Conservation (phyloP, 306 rosid genomes). For the Vigna nakashimae region DNA sequence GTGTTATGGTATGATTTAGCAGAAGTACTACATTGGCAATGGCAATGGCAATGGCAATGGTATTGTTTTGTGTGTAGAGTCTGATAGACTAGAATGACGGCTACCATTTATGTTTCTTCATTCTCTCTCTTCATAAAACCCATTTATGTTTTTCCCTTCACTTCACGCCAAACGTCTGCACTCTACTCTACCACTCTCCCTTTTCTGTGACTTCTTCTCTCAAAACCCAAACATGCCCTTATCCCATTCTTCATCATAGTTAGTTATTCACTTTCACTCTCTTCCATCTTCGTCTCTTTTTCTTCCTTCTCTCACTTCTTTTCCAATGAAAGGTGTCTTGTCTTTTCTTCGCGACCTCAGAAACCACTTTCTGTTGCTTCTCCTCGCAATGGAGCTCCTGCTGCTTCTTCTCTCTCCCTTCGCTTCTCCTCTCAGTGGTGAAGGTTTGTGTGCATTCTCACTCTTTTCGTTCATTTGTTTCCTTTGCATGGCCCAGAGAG, state of each 20-base stretch:
- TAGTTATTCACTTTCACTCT: neutral
- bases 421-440: neutral
- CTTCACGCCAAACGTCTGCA: slow-evolving; percentile 35
- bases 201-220: neutral
- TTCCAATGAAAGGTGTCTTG: neutral
- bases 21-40: too few species aligned
- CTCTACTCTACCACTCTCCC: neutral
- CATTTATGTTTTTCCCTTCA: slow-evolving; percentile 15
- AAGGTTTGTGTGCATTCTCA: slow-evolving; percentile 18
- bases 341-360: neutral
- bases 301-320: neutral
- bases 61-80: slow-evolving; percentile 6
- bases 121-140: slow-evolving; percentile 14
- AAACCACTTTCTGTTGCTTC: neutral
- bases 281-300: neutral
- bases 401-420: neutral
- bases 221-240: slow-evolving; percentile 9
- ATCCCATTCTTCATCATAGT: neutral
- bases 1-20: too few species aligned
- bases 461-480: neutral
- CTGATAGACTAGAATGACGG: slow-evolving; percentile 24
- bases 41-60: neutral
- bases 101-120: slow-evolving; percentile 10
- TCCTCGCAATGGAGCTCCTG: neutral
- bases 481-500: neutral